Evolutionary conservation across 208 protist genomes (phyloP).

Genomic region (Vickermania spadyakhi): DNA sequence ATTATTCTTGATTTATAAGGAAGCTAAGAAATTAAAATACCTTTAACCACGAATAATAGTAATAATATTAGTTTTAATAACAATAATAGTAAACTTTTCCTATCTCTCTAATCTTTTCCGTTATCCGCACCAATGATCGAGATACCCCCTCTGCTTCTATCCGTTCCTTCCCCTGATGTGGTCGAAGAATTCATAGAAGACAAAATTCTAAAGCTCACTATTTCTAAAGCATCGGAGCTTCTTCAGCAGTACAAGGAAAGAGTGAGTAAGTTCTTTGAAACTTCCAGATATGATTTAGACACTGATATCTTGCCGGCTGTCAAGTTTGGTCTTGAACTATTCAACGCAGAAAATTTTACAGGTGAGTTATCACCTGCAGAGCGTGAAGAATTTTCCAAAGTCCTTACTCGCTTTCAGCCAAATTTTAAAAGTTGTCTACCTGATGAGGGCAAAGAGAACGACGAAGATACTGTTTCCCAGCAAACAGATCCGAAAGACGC

Average conservation of each 20-base stretch:
- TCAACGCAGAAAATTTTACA: conserved; percentile 83
- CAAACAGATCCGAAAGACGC: conserved; percentile 23
- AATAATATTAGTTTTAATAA: no score
- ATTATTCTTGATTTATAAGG: no score
- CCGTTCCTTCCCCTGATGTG: conserved; percentile 39
- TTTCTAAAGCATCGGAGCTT: conserved; percentile 26
- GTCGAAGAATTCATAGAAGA: conserved; percentile 20
- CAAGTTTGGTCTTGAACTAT: conserved; percentile 66
- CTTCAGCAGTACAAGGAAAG: conserved; percentile 23
- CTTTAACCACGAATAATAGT: no score
- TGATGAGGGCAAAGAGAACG: conserved; percentile 4
- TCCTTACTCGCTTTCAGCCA: conserved; percentile 2
- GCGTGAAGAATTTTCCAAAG: conserved; percentile 30
- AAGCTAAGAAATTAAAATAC: no score
- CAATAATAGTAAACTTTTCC: background rate
- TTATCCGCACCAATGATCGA: background rate
- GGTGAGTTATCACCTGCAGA: conserved; percentile 59
- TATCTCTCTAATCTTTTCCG: background rate
- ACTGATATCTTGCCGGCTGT: conserved; percentile 47
- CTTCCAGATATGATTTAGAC: conserved; percentile 7
- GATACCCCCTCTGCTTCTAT: conserved; percentile 34
- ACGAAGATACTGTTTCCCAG: conserved; percentile 2
- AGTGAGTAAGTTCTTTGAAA: conserved; percentile 35
- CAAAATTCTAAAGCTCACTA: conserved; percentile 29
- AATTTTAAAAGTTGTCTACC: background rate